Conservation (phyloP, 345 rosid species). For the Camelina sativa region DNA sequence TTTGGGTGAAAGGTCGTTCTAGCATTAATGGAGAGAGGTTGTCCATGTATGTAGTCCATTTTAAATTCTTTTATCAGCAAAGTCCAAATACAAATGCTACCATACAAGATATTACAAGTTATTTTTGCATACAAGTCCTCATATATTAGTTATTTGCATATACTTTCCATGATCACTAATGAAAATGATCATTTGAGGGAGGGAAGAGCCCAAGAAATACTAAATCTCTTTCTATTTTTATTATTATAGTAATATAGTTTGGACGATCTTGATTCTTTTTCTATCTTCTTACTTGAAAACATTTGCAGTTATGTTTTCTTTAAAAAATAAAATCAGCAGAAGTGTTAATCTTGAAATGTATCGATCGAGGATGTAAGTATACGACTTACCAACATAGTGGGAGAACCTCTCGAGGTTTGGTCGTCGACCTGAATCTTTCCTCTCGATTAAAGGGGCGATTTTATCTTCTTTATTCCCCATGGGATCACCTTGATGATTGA, state of each 20-base stretch:
- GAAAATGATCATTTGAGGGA: not conserved
- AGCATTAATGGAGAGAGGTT: not conserved
- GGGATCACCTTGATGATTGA: constrained; percentile 13
- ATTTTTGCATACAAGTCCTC: constrained; percentile 11
- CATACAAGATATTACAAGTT: not conserved
- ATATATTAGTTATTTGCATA: not conserved
- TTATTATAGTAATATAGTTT: not conserved
- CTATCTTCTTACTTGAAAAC: not conserved
- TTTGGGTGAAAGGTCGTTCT: not conserved
- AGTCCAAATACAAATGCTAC: not conserved
- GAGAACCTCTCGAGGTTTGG: constrained; percentile 75
- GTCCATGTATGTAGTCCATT: not conserved
- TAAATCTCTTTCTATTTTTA: not conserved
- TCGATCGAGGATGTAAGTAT: constrained; percentile 5
- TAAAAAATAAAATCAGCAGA: too few relatives aligned
- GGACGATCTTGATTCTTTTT: not conserved
- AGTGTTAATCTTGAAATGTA: not conserved
- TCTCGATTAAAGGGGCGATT: constrained; percentile 52
- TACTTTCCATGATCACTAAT: not conserved
- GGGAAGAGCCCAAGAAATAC: not conserved
- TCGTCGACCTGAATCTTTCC: constrained; percentile 58
- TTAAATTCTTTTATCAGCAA: not conserved
- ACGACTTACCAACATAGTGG: constrained; percentile 68
- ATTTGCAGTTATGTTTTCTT: not conserved
- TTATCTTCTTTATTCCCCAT: constrained; percentile 32